Evolutionary conservation across 2,329 filamentous ascomycete genomes (phyloP).

Genomic region (Paraconiothyrium brasiliense): DNA sequence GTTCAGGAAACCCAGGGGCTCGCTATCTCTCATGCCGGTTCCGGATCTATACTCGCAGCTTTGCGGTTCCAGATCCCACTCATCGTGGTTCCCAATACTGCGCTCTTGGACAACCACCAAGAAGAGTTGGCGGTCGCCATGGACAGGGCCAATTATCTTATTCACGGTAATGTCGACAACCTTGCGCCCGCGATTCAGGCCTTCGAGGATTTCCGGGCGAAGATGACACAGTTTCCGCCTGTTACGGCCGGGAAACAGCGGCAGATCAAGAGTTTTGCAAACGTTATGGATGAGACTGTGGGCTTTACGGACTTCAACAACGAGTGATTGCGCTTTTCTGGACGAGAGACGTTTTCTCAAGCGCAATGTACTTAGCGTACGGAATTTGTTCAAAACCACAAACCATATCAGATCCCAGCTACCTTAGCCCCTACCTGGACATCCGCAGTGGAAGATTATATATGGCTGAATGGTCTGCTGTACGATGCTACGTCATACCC

Average conservation of each 20-base stretch:
- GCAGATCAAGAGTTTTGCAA: slow-evolving; percentile 47
- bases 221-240: slow-evolving; percentile 47
- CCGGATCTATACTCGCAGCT: slow-evolving; percentile 87
- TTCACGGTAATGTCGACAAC: slow-evolving; percentile 71
- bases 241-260: slow-evolving; percentile 46
- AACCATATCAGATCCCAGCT: not conserved
- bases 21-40: slow-evolving; percentile 89
- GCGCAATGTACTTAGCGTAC: not conserved
- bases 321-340: not conserved
- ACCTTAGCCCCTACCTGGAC: not conserved
- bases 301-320: slow-evolving; percentile 43
- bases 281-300: slow-evolving; percentile 49
- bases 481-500: no score
- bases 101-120: slow-evolving; percentile 89
- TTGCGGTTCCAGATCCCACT: slow-evolving; percentile 77
- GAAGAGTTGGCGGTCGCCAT: slow-evolving; percentile 83
- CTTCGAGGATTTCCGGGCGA: slow-evolving; percentile 54
- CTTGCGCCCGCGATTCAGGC: slow-evolving; percentile 58
- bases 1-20: slow-evolving; percentile 70
- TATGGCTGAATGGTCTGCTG: no score
- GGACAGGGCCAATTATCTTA: slow-evolving; percentile 76
- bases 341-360: not conserved
- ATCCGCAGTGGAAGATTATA: no score
- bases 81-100: slow-evolving; percentile 88
- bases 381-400: not conserved